Evolutionary conservation across 1,284 basidiomycete genomes (phyloP), one percentile per base, ranked within the genome.

Genomic region (Leucocoprinus gongylophorus): DNA sequence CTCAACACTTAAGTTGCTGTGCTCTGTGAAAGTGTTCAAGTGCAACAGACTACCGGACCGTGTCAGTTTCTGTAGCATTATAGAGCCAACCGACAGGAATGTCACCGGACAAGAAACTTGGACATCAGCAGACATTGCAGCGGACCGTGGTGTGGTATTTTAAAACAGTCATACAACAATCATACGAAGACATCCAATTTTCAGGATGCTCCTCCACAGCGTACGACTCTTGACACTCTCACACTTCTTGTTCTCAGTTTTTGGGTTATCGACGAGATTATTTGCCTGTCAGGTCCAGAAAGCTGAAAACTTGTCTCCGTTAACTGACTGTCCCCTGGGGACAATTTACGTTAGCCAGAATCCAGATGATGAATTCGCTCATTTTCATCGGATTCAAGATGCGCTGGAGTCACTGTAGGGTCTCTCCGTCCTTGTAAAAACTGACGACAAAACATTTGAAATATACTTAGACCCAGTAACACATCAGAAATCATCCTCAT

Each of bases 301-400:
- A 54, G 59, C 72, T 2, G 30, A 50, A 0, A 56, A 57, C 0
- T 43, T 59, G 2, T 76, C 78, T 2, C 72, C 79, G 3, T 60
- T 80, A 10, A n/a, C 53, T 1, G 78, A 77, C n/a, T 83, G 81
- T 58, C 76, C 76, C 3, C 7, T 54, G 2, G 79, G 78, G 15
- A 83, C 80, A 0, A 66, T 83, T 4, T 83, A 74, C 52, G 81
- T 84, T 15, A 83, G 79, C 2, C 62, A 69, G 45, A 67, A 71
- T 47, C 44, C 50, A 9, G 66, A 55, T 1, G 73, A 83, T 57
- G 32, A 59, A 0, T 62, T 61, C 46, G 75, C 81, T 2, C 50
- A 71, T 21, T 83, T 80, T 46, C 68, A 62, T 7, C 72, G 56
- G 28, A 63, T 83, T 1, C 81, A 83, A 58, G 69, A 71, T 5